Conservation (phyloP, 495 filamentous ascomycete genomes). For the Aspergillus leporis region DNA sequence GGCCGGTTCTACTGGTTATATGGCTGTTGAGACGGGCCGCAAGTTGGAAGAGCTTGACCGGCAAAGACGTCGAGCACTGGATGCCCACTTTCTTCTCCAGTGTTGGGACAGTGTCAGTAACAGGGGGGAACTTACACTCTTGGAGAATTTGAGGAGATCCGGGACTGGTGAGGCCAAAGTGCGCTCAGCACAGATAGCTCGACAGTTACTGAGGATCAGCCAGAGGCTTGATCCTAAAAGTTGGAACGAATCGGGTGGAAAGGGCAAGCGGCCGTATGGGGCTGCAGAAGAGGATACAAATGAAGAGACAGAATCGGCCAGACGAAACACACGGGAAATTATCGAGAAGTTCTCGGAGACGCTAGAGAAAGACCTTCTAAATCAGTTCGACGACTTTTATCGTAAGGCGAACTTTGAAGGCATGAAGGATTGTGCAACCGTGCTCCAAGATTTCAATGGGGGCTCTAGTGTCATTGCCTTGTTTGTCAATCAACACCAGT, state of each 20-base stretch:
- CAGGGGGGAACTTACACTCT: slow-evolving; percentile 70
- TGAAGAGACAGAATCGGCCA: slow-evolving; percentile 34
- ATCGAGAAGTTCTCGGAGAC: slow-evolving; percentile 97
- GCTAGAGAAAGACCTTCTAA: slow-evolving; percentile 90
- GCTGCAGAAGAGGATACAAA: slow-evolving; percentile 41
- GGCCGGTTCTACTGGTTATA: slow-evolving; percentile 68
- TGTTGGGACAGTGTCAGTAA: slow-evolving; percentile 95
- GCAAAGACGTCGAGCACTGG: slow-evolving; percentile 83
- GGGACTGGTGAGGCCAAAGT: slow-evolving; percentile 85
- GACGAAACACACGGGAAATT: slow-evolving; percentile 76
- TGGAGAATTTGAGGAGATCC: slow-evolving; percentile 78
- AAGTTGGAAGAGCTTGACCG: slow-evolving; percentile 90
- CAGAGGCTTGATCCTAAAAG: slow-evolving; percentile 75
- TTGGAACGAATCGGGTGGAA: slow-evolving; percentile 62
- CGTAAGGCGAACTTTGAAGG: slow-evolving; percentile 90
- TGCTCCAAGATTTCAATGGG: slow-evolving; percentile 93
- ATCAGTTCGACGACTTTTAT: slow-evolving; percentile 96
- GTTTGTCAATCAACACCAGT: slow-evolving; percentile 98
- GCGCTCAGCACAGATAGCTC: slow-evolving; percentile 83
- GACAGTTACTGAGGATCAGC: slow-evolving; percentile 85
- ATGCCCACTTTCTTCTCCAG: slow-evolving; percentile 91
- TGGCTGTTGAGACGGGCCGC: slow-evolving; percentile 94
- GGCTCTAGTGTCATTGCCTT: slow-evolving; percentile 90
- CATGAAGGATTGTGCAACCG: slow-evolving; percentile 93
- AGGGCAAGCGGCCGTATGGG: slow-evolving; percentile 55